Conservation (phyloP, 2,329 filamentous ascomycete genomes). For the Ophiostoma tasmaniense region DNA sequence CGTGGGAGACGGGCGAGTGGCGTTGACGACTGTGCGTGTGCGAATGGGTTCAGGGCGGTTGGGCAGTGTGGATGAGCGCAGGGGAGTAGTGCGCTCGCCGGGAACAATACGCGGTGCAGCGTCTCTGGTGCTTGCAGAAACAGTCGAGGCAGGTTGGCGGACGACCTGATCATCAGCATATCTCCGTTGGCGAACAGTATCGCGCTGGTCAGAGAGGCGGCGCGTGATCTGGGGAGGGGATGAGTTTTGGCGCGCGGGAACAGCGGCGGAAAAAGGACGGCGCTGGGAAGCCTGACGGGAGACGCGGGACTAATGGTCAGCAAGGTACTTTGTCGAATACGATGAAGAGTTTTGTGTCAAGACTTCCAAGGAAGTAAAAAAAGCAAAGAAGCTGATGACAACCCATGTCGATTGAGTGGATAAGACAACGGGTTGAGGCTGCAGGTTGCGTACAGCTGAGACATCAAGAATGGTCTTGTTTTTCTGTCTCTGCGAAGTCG, state of each 20-base stretch:
- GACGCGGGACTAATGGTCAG: slow-evolving; percentile 37
- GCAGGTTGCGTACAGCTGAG: slow-evolving; percentile 1
- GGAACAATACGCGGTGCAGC: slow-evolving; percentile 35
- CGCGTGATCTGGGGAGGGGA: slow-evolving; percentile 45
- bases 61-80: slow-evolving; percentile 15
- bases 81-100: slow-evolving; percentile 36
- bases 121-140: slow-evolving; percentile 18
- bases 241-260: slow-evolving; percentile 38
- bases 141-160: slow-evolving; percentile 21
- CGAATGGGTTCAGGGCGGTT: slow-evolving; percentile 14
- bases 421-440: not conserved
- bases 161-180: slow-evolving; percentile 35
- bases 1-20: slow-evolving; percentile 34
- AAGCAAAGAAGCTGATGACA: not conserved
- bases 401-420: not conserved
- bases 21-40: slow-evolving; percentile 12
- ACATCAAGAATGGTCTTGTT: not conserved
- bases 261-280: slow-evolving; percentile 45
- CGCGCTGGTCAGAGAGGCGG: slow-evolving; percentile 50
- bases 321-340: not conserved
- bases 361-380: not conserved
- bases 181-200: slow-evolving; percentile 35
- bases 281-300: slow-evolving; percentile 39
- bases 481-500: not conserved
- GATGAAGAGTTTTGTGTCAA: not conserved